Base-by-base conservation (phyloP, 257 asterid genomes). In the Solanum tarijense region DNA sequence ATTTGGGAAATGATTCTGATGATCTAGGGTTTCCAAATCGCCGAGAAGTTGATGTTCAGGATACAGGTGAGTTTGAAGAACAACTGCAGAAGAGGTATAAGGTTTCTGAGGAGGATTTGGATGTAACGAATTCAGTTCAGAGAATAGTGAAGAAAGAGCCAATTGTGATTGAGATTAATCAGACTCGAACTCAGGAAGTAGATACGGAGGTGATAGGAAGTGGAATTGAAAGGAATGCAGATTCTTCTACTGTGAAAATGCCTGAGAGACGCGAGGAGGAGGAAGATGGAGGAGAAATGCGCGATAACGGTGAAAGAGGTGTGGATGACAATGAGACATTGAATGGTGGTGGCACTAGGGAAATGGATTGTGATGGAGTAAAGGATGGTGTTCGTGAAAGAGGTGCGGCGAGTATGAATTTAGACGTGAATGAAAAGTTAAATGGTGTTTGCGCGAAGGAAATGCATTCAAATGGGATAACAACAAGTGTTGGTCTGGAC, bases 81-180 rank as follows among this genome's bases (percentile, higher is more conserved):
- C 85, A 20, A 27, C 7, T 27, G 39, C 36, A 36, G 39, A 84
- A 88, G 85, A 89, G 83, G 60, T 20, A 29, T 36, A 83, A 87
- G 89, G 87, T 31, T 86, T 34, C 41, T 60, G 90, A 81, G 81
- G 90, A 87, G 16, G 87, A 86, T 58, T 68, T 35, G 74, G 84
- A 72, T 52, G 31, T 46, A 12, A 14, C n/a, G 23, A 90, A 84
- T 4, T 89, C 87, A 5, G 85, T 89, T 39, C 90, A 85, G 73
- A 88, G 83, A 10, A 58, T 71, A 12, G 91, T 62, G 3, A 89
- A 88, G 21, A 89, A 90, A 0, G 93, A 90, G 87, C 48, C 25
- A 43, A 25, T 83, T 83, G 87, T 25, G 72, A 68, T 29, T 36
- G 89, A 89, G 31, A 73, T 75, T 43, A 83, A 86, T 86, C 89